Base-by-base conservation (phyloP, 805 yeast genomes). In the Cyberlindnera mycetangii region DNA sequence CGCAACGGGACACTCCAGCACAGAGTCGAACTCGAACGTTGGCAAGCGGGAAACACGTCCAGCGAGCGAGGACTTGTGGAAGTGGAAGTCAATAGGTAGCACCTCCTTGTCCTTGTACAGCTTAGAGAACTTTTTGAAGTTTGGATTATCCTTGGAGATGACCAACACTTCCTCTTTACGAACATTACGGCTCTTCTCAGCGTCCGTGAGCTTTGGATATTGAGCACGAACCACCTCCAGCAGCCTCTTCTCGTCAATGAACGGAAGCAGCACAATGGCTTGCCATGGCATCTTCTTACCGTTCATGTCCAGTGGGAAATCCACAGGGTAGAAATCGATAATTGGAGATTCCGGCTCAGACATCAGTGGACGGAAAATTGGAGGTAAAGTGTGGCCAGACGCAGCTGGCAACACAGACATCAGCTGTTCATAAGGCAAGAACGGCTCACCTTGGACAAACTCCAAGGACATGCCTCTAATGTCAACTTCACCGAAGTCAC, bases 281-380 rank as follows among this genome's bases (percentile, higher is more conserved):
- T 89, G 95, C 98, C 98, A 90, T 40, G 92, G 74, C 88, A 85
- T 85, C 53, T 86, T 89, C 54, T 88, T 87, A 22, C 98, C 98
- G 60, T 90, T 89, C 96, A 90, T 89, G 66, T 90, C 98, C 52
- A 90, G 83, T 37, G 83, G 78, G 66, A 90, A 90, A 25, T 86
- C 83, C 46, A 79, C 86, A 0, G 98, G 98, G 58, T 90, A 90
- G 54, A 89, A 90, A 58, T 90, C 97, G 51, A 86, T 83, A 49
- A 90, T 89, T 42, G 85, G 95, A 32, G 96, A 86, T 36, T 78
- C 78, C 1, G 83, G 76, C 20, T 82, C 78, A 8, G 80, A 77
- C 98, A 90, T 90, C 56, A 90, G 67, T 1, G 85, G 83, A 47
- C 89, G 74, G 65, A 90, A 87, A 5, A 85, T 78, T 41, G 77